Conservation (phyloP, 306 rosid species). For the Albizia julibrissin region DNA sequence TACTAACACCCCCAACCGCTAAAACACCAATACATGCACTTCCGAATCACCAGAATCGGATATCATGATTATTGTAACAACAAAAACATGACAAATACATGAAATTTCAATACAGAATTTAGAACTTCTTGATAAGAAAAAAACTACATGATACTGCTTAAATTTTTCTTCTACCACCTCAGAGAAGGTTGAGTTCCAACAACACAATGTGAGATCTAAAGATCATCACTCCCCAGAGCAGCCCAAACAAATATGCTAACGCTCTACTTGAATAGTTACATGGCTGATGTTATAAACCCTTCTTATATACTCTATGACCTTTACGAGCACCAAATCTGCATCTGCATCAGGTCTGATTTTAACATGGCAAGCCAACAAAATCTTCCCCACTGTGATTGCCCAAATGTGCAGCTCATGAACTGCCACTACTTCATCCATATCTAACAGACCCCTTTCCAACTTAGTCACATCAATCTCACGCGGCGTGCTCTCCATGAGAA, state of each 20-base stretch:
- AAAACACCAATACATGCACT: conserved; percentile 13
- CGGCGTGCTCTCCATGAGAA: conserved; percentile 80
- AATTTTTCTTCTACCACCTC: neutral
- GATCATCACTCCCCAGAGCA: conserved; percentile 12
- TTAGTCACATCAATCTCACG: conserved; percentile 72
- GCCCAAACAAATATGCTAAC: conserved; percentile 30
- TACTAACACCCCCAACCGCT: neutral
- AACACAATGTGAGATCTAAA: conserved; percentile 11
- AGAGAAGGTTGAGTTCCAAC: conserved; percentile 28
- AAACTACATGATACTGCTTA: neutral
- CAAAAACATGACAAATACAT: neutral
- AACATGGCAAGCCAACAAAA: conserved; percentile 78
- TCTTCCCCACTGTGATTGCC: conserved; percentile 81
- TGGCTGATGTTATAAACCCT: conserved; percentile 80
- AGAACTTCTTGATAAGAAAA: neutral
- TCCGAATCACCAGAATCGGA: conserved; percentile 5
- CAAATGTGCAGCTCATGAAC: conserved; percentile 83
- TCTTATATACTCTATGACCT: conserved; percentile 61
- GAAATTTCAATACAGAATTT: neutral
- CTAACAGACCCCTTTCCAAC: conserved; percentile 63
- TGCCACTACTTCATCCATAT: conserved; percentile 74
- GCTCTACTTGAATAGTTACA: conserved; percentile 79
- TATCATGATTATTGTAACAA: neutral
- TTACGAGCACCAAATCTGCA: conserved; percentile 69
- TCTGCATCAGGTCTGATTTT: conserved; percentile 71